phyloP scores from a whole-genome alignment of 176 grass and related monocot genomes.

The Chrysopogon serrulatus region DNA sequence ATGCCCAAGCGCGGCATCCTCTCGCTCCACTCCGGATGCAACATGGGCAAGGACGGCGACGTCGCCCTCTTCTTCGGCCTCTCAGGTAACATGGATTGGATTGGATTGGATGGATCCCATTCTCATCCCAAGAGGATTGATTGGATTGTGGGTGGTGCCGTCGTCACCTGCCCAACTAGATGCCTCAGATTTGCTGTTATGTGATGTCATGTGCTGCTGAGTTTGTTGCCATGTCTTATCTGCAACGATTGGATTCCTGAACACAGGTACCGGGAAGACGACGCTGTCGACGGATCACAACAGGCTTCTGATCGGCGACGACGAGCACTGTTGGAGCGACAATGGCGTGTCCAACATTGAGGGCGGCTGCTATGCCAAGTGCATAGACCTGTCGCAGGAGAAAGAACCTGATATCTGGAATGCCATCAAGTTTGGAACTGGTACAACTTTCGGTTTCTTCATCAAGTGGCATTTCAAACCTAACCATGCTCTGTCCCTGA shows the following conservation, averaged over 20 bases:
- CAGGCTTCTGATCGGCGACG: slow-evolving; percentile 78
- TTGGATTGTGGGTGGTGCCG: no score
- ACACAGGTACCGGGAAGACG: slow-evolving; percentile 85
- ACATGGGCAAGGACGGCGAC: slow-evolving; percentile 93
- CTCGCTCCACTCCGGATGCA: slow-evolving; percentile 96
- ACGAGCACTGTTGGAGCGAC: slow-evolving; percentile 97
- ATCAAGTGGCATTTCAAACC: not conserved
- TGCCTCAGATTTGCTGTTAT: not conserved
- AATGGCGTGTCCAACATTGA: slow-evolving; percentile 95
- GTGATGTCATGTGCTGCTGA: not conserved
- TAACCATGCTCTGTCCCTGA: not conserved
- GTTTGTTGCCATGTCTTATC: not conserved
- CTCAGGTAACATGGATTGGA: slow-evolving; percentile 62
- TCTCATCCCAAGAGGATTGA: slow-evolving; percentile 28
- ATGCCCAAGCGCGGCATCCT: slow-evolving; percentile 95
- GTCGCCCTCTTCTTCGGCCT: slow-evolving; percentile 99
- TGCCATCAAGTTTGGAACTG: slow-evolving; percentile 97
- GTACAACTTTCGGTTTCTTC: slow-evolving; percentile 11
- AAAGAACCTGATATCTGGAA: slow-evolving; percentile 99
- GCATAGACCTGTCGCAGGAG: slow-evolving; percentile 73
- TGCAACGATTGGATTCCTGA: not conserved
- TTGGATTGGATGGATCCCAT: no score
- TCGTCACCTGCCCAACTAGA: slow-evolving; percentile 62
- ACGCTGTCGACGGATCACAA: slow-evolving; percentile 95
- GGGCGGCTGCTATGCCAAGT: slow-evolving; percentile 97